These are phyloP conservation scores for Fusarium nygamai DNA, from an alignment of 2,329 filamentous ascomycete genomes.

Conservation along the genomic window DNA sequence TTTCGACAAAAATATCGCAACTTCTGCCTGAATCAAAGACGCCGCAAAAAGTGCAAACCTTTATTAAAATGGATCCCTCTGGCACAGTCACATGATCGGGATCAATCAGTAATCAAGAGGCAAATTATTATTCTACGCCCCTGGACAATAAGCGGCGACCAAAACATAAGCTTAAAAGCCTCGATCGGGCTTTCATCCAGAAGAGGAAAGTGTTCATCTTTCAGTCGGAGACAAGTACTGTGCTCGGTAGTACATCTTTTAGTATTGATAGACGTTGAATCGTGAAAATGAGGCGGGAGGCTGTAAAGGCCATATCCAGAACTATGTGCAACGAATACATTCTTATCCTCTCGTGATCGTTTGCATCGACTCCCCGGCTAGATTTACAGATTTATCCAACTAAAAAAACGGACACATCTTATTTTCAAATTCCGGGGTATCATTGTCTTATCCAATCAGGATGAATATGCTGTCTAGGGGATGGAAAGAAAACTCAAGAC, in stretches of 20 bases:
- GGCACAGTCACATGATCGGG: neutral
- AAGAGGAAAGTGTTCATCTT: neutral
- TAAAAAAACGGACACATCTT: accelerated
- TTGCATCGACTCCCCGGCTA: accelerated
- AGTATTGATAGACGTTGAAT: neutral
- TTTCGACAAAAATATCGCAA: accelerated
- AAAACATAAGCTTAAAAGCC: neutral
- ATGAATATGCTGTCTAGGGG: too few species aligned
- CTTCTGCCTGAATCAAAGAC: accelerated
- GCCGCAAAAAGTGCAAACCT: accelerated
- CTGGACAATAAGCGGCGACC: neutral
- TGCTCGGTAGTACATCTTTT: accelerated
- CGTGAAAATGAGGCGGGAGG: accelerated
- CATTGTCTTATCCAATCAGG: neutral
- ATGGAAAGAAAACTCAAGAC: too few species aligned
- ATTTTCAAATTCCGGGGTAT: neutral
- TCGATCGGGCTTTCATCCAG: neutral
- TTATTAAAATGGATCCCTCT: neutral
- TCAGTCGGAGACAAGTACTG: accelerated
- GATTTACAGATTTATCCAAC: neutral
- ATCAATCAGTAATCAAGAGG: neutral
- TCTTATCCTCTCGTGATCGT: neutral
- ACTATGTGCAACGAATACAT: too few species aligned
- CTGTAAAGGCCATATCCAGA: neutral
- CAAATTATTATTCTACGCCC: neutral